Evolutionary conservation across 768 basidiomycete species (phyloP), one percentile per base, ranked within the genome.

Genomic region (Leccinum arenicola): DNA sequence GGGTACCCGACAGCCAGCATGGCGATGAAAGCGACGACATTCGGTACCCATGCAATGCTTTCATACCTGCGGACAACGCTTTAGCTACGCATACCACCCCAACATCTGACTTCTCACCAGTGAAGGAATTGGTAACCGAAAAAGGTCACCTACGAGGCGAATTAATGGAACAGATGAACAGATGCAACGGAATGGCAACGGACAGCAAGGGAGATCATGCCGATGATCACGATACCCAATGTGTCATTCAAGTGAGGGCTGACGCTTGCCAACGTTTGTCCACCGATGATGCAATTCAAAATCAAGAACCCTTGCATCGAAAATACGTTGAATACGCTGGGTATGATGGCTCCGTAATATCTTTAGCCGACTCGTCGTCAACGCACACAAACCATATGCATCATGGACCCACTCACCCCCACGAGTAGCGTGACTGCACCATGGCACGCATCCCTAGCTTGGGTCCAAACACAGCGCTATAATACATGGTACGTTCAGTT

Each of bases 41-140:
- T 81, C 0, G 92, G 92, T n/a, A 93, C 74, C 91, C 91, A 93
- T 0, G 85, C 82, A 6, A 88, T 55, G 11, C 83, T 80, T 68
- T 91, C 91, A 64, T 89, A 93, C 87, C 89, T 77, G 76, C 52
- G 19, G 10, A 10, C 54, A 50, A 50, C 54, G 47, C 11, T 53
- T 54, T n/a, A 56, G 43, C 25, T 23, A 19, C 27, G n/a, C 19
- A n/a, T 48, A 19, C 17, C 36, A 6, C 27, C 3, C 19, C 48
- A 27, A 45, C 7, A 2, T 11, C n/a, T 35, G n/a, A 9, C 40
- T 35, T 64, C 73, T 31, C 58, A 82, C 84, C 80, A 77, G 59
- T 83, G 76, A 77, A 93, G 61, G 74, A 90, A 66, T 77, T 75
- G 78, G 69, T 84, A 82, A 6, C 87, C 88, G 62, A 80, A 85